Conservation (phyloP, 2,329 filamentous ascomycete genomes). For the Exophiala mesophila region DNA sequence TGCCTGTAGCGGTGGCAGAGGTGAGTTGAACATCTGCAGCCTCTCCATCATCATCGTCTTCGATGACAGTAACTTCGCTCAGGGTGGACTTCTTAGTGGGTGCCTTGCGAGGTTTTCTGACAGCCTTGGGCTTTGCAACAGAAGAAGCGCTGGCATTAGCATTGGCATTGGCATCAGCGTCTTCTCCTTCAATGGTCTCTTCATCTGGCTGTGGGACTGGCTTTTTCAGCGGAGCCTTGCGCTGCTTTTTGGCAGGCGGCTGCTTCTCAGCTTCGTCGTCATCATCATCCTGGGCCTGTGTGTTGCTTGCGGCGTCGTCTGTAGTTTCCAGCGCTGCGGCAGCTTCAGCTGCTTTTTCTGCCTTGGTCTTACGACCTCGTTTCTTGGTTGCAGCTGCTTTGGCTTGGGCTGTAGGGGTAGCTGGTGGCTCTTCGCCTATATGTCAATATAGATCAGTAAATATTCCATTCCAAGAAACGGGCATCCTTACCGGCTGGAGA, state of each 20-base stretch:
- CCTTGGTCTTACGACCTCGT: constrained; percentile 19
- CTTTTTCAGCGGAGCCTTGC: constrained; percentile 27
- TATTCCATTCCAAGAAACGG: too few species aligned
- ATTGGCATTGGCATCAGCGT: constrained; percentile 5
- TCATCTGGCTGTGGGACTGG: too few species aligned
- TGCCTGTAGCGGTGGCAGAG: too few species aligned
- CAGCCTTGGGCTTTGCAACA: constrained; percentile 4
- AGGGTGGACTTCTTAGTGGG: too few species aligned
- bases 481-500: not conserved
- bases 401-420: constrained; percentile 17
- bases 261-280: constrained; percentile 13
- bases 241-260: constrained; percentile 16
- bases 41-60: constrained; percentile 8
- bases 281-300: not conserved
- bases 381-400: constrained; percentile 14
- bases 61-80: too few species aligned
- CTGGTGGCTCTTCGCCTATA: not conserved
- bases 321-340: not conserved
- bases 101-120: constrained; percentile 2
- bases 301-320: too few species aligned
- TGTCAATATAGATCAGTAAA: too few species aligned
- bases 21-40: too few species aligned
- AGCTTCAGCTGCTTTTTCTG: constrained; percentile 20
- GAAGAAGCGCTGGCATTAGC: constrained; percentile 6
- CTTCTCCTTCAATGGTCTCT: too few species aligned